phyloP scores from a whole-genome alignment of 495 filamentous ascomycete genomes.

The Penicillium macrosclerotiorum region DNA sequence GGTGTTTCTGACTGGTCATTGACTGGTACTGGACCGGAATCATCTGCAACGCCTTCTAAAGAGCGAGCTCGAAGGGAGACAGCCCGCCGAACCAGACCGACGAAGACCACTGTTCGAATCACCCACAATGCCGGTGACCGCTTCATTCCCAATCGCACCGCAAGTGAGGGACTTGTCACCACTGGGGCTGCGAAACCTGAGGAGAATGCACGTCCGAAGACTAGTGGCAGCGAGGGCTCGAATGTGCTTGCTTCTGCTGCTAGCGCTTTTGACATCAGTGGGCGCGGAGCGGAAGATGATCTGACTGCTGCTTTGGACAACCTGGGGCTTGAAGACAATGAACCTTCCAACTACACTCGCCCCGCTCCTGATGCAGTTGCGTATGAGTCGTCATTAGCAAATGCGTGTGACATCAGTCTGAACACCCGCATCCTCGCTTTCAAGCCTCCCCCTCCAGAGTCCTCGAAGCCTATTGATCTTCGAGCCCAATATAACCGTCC shows the following conservation, averaged over 20 bases:
- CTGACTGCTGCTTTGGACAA: constrained; percentile 74
- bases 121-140: constrained; percentile 77
- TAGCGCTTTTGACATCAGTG: constrained; percentile 62
- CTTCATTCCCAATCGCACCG: constrained; percentile 90
- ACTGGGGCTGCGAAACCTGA: constrained; percentile 78
- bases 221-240: constrained; percentile 65
- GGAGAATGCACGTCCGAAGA: constrained; percentile 68
- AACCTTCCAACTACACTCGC: constrained; percentile 60
- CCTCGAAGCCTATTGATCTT: constrained; percentile 95
- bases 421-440: constrained; percentile 97
- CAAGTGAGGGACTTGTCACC: constrained; percentile 83
- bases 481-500: constrained; percentile 97
- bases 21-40: constrained; percentile 70
- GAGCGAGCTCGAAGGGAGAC: constrained; percentile 59
- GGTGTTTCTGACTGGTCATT: constrained; percentile 91
- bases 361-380: constrained; percentile 83
- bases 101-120: constrained; percentile 71
- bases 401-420: constrained; percentile 87
- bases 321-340: constrained; percentile 66
- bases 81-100: constrained; percentile 59
- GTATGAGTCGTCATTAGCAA: constrained; percentile 88
- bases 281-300: constrained; percentile 68
- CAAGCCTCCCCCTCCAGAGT: constrained; percentile 95
- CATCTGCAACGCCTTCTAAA: constrained; percentile 68
- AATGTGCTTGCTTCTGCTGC: constrained; percentile 67